Conservation (phyloP, 1,284 basidiomycete species). For the Malassezia arunalokei region DNA sequence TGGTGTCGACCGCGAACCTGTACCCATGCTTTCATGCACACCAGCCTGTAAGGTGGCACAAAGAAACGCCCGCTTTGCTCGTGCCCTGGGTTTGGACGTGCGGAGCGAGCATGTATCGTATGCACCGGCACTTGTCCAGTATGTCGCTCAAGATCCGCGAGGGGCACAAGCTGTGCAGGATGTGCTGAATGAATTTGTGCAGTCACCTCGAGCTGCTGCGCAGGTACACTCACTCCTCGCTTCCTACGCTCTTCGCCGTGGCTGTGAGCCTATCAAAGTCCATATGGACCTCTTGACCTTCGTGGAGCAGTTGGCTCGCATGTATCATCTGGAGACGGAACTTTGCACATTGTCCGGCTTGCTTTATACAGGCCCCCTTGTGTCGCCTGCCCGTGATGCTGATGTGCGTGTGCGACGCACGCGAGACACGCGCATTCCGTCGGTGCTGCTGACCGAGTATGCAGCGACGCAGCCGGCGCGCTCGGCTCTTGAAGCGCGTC, state of each 20-base stretch:
- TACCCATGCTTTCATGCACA: constrained; percentile 32
- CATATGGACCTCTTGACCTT: constrained; percentile 31
- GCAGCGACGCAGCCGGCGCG: neutral
- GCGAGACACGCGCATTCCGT: constrained; percentile 30
- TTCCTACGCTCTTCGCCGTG: neutral
- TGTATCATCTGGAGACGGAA: constrained; percentile 23
- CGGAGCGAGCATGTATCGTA: constrained; percentile 17
- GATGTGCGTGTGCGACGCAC: constrained; percentile 30
- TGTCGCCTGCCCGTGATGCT: neutral
- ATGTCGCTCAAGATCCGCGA: constrained; percentile 23
- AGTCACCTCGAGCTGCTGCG: constrained; percentile 31
- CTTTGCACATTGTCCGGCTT: neutral
- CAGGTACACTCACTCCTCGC: constrained; percentile 19
- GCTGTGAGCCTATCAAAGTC: constrained; percentile 15
- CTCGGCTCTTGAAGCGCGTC: neutral
- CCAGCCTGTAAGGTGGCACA: constrained; percentile 35
- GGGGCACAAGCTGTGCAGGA: constrained; percentile 28
- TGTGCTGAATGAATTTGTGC: constrained; percentile 36
- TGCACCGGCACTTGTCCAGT: constrained; percentile 25
- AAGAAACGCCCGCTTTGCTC: constrained; percentile 42
- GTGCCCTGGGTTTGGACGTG: constrained; percentile 37
- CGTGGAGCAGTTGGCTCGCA: constrained; percentile 28
- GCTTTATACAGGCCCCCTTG: neutral
- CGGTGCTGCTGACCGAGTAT: constrained; percentile 25
- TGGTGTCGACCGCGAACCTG: neutral